Conservation (phyloP, 345 rosid species). For the Syzygium oleosum region DNA sequence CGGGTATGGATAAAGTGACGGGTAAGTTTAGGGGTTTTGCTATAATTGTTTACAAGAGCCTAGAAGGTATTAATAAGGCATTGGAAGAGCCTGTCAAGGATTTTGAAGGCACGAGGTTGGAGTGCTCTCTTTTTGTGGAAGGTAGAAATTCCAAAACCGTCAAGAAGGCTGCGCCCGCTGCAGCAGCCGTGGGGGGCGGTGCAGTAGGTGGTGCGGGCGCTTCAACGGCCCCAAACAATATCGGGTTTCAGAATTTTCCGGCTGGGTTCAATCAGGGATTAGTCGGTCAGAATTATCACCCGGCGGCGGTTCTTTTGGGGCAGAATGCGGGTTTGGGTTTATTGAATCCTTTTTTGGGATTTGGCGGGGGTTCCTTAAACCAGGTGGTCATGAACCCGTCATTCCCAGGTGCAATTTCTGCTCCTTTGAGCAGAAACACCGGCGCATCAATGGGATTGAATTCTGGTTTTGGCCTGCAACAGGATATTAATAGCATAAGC, state of each 20-base stretch:
- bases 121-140: slow-evolving; percentile 62
- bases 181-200: background rate
- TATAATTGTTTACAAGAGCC: slow-evolving; percentile 46
- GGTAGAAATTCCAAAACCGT: slow-evolving; percentile 32
- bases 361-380: background rate
- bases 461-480: background rate
- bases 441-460: background rate
- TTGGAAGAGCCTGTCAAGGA: slow-evolving; percentile 69
- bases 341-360: slow-evolving; percentile 3
- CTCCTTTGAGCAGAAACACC: background rate
- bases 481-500: slow-evolving; percentile 3
- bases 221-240: background rate
- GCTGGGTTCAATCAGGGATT: slow-evolving; percentile 1
- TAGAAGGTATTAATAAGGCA: slow-evolving; percentile 57
- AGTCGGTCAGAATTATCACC: background rate
- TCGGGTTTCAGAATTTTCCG: background rate
- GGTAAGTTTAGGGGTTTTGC: slow-evolving; percentile 75
- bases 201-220: background rate
- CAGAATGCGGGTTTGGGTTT: slow-evolving; percentile 4
- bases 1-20: slow-evolving; percentile 62
- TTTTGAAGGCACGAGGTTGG: slow-evolving; percentile 52
- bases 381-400: background rate
- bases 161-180: slow-evolving; percentile 17
- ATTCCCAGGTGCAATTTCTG: background rate
- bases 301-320: background rate